Evolutionary conservation across 2,329 filamentous ascomycete genomes (phyloP).

Genomic region (Aspergillus sp.): DNA sequence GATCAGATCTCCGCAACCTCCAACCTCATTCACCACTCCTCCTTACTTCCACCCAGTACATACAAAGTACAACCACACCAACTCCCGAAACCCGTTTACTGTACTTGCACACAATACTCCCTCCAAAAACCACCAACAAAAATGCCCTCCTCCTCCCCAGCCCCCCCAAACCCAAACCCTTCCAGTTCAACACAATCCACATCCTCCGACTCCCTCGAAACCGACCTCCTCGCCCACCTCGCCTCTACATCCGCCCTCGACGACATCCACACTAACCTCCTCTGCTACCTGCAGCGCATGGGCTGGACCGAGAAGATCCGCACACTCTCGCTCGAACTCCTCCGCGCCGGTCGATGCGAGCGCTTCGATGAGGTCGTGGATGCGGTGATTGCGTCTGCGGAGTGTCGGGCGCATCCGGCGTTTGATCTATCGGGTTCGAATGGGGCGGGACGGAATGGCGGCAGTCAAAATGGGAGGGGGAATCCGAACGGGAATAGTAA

Average conservation of each 20-base stretch:
- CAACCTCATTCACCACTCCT: neutral
- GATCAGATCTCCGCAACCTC: neutral
- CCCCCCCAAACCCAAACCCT: slow-evolving; percentile 6
- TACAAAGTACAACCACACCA: neutral
- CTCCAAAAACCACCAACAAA: slow-evolving; percentile 2
- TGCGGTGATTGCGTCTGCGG: slow-evolving; percentile 45
- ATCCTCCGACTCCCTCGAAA: slow-evolving; percentile 36
- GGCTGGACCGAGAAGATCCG: slow-evolving; percentile 55
- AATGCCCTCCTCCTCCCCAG: slow-evolving; percentile 1
- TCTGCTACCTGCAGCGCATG: slow-evolving; percentile 49
- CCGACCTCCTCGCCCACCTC: slow-evolving; percentile 39
- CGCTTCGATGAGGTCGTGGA: slow-evolving; percentile 52
- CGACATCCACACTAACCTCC: slow-evolving; percentile 49
- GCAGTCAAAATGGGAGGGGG: neutral
- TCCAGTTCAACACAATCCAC: slow-evolving; percentile 17
- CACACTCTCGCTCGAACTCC: slow-evolving; percentile 48
- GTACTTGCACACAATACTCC: neutral
- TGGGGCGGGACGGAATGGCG: slow-evolving; percentile 10
- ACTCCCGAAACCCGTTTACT: neutral
- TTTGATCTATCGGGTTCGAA: slow-evolving; percentile 14
- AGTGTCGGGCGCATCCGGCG: slow-evolving; percentile 25
- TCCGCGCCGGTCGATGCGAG: slow-evolving; percentile 52
- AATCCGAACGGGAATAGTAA: neutral
- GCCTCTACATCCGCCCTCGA: slow-evolving; percentile 45
- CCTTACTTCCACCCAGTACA: neutral